phyloP scores from a whole-genome alignment of 2,329 filamentous ascomycete genomes.

The Apiospora arundinis region DNA sequence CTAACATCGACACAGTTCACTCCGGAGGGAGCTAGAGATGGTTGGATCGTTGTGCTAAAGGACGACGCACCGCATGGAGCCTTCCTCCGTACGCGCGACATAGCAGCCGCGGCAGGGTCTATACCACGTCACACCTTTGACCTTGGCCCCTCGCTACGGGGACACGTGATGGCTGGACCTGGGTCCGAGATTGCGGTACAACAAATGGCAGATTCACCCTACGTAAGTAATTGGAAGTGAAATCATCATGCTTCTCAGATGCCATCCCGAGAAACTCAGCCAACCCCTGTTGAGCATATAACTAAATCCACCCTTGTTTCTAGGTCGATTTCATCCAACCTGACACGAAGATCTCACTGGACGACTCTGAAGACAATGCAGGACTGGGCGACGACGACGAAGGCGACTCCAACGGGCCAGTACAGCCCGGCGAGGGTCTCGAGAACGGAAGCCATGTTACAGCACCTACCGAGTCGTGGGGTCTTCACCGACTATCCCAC shows the following conservation, averaged over 20 bases:
- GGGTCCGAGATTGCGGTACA: not conserved
- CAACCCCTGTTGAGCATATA: not conserved
- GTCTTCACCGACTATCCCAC: not conserved
- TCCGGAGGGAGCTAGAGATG: not conserved
- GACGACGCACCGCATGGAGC: not conserved
- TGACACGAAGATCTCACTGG: not conserved
- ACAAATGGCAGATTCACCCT: not conserved
- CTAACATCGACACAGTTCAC: not conserved
- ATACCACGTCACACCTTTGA: not conserved
- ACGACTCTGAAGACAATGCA: not conserved
- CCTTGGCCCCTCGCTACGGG: not conserved
- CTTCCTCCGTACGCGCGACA: not conserved
- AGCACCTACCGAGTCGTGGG: not conserved
- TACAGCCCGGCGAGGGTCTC: not conserved
- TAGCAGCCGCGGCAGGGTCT: not conserved
- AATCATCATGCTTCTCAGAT: not conserved
- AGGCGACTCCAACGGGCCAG: not conserved
- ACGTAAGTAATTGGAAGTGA: not conserved
- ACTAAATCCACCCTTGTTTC: not conserved
- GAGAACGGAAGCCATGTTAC: not conserved
- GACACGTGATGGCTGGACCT: not conserved
- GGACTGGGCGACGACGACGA: no score
- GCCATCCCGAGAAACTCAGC: not conserved
- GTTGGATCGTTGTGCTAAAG: constrained; percentile 10
- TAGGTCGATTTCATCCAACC: constrained; percentile 13